phyloP scores from a whole-genome alignment of 495 filamentous ascomycete species.

The Tuber indicum region DNA sequence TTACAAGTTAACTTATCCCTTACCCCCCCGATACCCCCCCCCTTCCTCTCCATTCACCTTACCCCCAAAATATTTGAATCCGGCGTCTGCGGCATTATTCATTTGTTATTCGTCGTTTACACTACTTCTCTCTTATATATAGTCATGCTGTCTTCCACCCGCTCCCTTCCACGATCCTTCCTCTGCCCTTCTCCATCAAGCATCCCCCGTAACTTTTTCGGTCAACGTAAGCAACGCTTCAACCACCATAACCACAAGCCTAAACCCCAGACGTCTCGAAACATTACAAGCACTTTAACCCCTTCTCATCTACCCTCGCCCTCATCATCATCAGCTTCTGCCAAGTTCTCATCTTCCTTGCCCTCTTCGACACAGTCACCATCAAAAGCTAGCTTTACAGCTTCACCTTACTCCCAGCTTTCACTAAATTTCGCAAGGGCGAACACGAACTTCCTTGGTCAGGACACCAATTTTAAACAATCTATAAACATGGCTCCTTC shows the following conservation, averaged over 20 bases:
- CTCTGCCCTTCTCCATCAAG: slow-evolving; percentile 10
- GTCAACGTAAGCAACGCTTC: neutral
- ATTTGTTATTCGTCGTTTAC: slow-evolving; percentile 4
- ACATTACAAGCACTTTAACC: neutral
- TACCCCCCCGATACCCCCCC: slow-evolving; percentile 8
- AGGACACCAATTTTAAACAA: slow-evolving; percentile 19
- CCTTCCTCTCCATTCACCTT: neutral
- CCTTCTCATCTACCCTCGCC: neutral
- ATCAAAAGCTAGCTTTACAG: neutral
- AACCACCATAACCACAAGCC: neutral
- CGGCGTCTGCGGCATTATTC: slow-evolving; percentile 25
- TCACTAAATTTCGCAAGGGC: slow-evolving; percentile 35
- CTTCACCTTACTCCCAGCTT: neutral
- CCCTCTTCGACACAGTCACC: slow-evolving; percentile 5
- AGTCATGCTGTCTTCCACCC: slow-evolving; percentile 25
- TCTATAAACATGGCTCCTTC: slow-evolving; percentile 13
- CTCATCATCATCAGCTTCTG: slow-evolving; percentile 1
- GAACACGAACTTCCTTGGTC: slow-evolving; percentile 41
- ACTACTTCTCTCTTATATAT: slow-evolving; percentile 24
- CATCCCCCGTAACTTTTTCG: neutral
- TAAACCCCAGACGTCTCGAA: neutral
- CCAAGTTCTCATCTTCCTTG: slow-evolving; percentile 15
- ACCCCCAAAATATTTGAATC: slow-evolving; percentile 5
- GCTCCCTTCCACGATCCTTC: slow-evolving; percentile 13
- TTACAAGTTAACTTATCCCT: slow-evolving; percentile 8